Evolutionary conservation across 2,329 filamentous ascomycete species (phyloP).

Genomic region (Atkinsonella texensis): DNA sequence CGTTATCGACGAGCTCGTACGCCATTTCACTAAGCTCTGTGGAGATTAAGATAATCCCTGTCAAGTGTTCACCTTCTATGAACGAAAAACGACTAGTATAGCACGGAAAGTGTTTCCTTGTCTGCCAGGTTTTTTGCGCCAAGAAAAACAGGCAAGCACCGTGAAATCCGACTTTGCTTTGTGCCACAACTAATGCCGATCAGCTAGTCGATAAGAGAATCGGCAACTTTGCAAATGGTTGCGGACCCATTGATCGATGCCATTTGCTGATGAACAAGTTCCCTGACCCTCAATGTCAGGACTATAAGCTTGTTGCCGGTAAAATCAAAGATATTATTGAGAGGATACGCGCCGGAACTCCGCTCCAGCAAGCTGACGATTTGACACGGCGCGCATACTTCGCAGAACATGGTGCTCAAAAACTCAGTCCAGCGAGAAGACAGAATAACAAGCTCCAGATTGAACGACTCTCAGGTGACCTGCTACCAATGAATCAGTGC

Average conservation of each 20-base stretch:
- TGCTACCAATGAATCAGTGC: background rate
- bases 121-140: conserved; percentile 10
- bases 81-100: background rate
- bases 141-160: conserved; percentile 9
- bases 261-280: conserved; percentile 2
- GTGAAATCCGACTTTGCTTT: conserved; percentile 1
- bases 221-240: conserved; percentile 8
- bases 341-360: conserved; percentile 8
- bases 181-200: conserved; percentile 12
- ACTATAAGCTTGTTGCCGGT: conserved; percentile 6
- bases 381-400: conserved; percentile 9
- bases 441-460: background rate
- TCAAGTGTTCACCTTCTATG: conserved; percentile 4
- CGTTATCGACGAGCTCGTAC: background rate
- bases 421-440: conserved; percentile 13
- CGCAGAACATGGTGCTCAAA: conserved; percentile 5
- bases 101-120: conserved; percentile 6
- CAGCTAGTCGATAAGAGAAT: background rate
- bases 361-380: background rate
- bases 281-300: conserved; percentile 2
- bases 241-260: background rate
- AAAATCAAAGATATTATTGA: conserved; percentile 6
- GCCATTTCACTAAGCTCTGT: background rate
- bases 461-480: background rate
- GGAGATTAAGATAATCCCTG: background rate